Base-by-base conservation (phyloP, 441 rosid species). In the Jatropha multifida region DNA sequence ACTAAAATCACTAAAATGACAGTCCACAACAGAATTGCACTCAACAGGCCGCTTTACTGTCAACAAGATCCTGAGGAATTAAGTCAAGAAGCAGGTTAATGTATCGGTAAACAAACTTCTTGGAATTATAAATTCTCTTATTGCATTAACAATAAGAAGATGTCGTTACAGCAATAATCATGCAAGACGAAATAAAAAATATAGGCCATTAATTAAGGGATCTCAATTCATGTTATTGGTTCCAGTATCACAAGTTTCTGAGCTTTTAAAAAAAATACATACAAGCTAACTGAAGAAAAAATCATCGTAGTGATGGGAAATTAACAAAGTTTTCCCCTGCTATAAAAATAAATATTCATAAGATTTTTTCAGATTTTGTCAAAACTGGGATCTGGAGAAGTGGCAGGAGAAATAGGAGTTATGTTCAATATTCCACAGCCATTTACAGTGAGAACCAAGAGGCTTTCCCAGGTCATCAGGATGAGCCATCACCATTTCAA, bases 331-430 rank as follows among this genome's bases (percentile, higher is more conserved):
- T 42, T 73, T 61, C 1, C 27, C 58, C 2, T 68, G 11, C 46
- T 14, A 63, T 27, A 38, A 62, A 41, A 66, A 79, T 72, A 75
- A 69, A 75, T 77, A 44, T 73, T 78, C 68, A 56, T 32, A 23
- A 51, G 42, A 40, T n/a, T 41, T 61, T 77, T 84, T 74, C 87
- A 95, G 98, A 68, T 81, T 74, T 79, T 93, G 84, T 79, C 88
- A 10, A 88, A 88, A 81, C 85, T 90, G 83, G 96, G 89, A 71
- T 77, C 95, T 5, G 85, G 90, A 63, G 89, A 89, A 46, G 81
- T 95, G 90, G 92, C 90, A 63, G 99, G 99, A 83, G 99, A 95
- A 76, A 87, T 95, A 63, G 98, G 96, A 44, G 97, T 95, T 41
- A 55, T 92, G 38, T 92, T 95, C 86, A 95, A 95, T 81, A 84